Evolutionary conservation across 345 rosid genomes (phyloP), one percentile per base, ranked within the genome.

Genomic region (Atalantia buxifolia): DNA sequence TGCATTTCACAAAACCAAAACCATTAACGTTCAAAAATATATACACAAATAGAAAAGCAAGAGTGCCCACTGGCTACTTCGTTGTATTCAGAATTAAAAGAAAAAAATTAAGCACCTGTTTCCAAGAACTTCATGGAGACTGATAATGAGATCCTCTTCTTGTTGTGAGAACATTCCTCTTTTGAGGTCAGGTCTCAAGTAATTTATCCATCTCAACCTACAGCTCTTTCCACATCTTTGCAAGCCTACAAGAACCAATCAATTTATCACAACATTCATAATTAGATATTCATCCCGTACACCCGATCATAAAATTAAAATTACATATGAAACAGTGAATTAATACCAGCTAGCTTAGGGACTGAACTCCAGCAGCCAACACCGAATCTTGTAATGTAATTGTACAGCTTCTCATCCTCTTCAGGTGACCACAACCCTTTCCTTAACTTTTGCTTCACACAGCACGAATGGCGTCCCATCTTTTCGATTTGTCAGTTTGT

Each of bases 151-250:
- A 78, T 83, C 82, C 82, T 91, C 91, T 79, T 91, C 92, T 28
- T 88, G 88, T 28, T 85, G 91, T 1, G 94, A 89, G 70, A 91
- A 89, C 83, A 88, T 86, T 83, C 94, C 91, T 78, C 97, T 89
- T 76, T 94, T 92, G 59, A 94, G 90, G 72, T 94, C 97, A 80
- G 98, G 98, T 79, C 98, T 89, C 87, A 94, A 78, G 86, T 94
- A 94, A 72, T 94, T 94, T 78, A 94, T 90, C 98, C 98, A 94
- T 76, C 98, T 90, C 73, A 94, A 79, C 69, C 98, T 88, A 78
- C 98, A 94, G 79, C 98, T 94, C 85, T 94, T 94, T 72, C 94
- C 94, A 86, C 94, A 91, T 79, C 94, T 89, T 9, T 91, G 92
- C 83, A 91, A 64, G 7, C 94, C 94, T 91, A 48, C 24, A 71